Base-by-base conservation (phyloP, 768 basidiomycete genomes). In the Brasilioporus rufonigricans region DNA sequence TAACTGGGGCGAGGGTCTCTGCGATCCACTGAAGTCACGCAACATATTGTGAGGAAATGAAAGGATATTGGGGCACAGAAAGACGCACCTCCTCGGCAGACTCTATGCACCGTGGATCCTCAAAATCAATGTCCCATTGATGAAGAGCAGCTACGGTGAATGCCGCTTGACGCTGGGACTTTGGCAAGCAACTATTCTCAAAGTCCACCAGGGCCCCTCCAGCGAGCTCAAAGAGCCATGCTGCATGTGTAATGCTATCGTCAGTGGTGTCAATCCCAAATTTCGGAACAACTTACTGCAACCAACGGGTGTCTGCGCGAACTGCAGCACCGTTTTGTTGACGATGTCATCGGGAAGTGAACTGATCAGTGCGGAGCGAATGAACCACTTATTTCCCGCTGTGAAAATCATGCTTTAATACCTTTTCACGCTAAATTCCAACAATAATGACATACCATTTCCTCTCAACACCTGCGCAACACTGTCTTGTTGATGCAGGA, bases 211-310 rank as follows among this genome's bases (percentile, higher is more conserved):
- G 80, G 1, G 89, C 89, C 18, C 91, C 91, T 2, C 89, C 93
- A 0, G 89, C 88, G 39, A 93, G 80, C 70, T 97, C 93, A 68
- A 96, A 95, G 9, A 97, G 76, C 93, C 92, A 96, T 16, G 92
- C 93, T 92, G 38, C 36, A 44, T 8, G 11, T 12, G n/a, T 4
- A 38, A 26, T 19, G 16, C 41, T 16, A 5, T 38, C 58, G 46
- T 61, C 40, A 56, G 44, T 16, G 5, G 5, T 8, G n/a, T 31
- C 24, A 7, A 55, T 23, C 21, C 26, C 12, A 33, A 41, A 52
- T 21, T 41, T 19, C 19, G 33, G 44, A 23, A 45, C 11, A 11
- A 84, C 92, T 59, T 69, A 94, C 93, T 94, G 75, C 93, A 95
- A 14, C 94, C 94, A 58, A 92, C 83, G 1, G 93, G 93, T 18